phyloP scores from a whole-genome alignment of 352 stramenopile species.

The Globisporangium orthogonon region DNA sequence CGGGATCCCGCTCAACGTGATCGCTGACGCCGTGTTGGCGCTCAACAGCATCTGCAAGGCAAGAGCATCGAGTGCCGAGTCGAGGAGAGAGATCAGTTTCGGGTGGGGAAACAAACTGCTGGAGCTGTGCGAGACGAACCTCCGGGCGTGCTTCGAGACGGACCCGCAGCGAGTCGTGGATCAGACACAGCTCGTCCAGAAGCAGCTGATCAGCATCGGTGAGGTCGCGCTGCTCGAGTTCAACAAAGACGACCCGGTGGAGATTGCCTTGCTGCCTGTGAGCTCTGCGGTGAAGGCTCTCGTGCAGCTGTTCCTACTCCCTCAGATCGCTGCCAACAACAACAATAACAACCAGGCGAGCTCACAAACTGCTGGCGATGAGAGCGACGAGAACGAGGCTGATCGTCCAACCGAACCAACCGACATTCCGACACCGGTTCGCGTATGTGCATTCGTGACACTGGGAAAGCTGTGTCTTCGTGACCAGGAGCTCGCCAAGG shows the following conservation, averaged over 20 bases:
- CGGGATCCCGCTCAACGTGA: conserved; percentile 72
- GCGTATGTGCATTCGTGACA: conserved; percentile 92
- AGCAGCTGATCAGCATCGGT: conserved; percentile 74
- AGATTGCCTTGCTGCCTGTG: conserved; percentile 48
- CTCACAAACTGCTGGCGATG: conserved; percentile 12
- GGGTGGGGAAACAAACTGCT: conserved; percentile 62
- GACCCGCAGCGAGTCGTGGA: conserved; percentile 43
- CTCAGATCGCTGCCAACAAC: conserved; percentile 36
- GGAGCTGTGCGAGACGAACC: conserved; percentile 51
- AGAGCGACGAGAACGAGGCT: conserved; percentile 18
- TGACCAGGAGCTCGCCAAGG: conserved; percentile 91
- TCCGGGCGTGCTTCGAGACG: conserved; percentile 56
- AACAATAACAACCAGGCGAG: background rate
- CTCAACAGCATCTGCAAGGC: conserved; percentile 77
- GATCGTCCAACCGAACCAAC: conserved; percentile 13
- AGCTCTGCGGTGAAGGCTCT: conserved; percentile 41
- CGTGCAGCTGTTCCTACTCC: conserved; percentile 75
- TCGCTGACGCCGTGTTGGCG: conserved; percentile 62
- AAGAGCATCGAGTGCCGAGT: conserved; percentile 44
- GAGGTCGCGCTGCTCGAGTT: conserved; percentile 79
- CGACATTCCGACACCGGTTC: conserved; percentile 64
- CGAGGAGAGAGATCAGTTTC: conserved; percentile 53
- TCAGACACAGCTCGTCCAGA: conserved; percentile 57
- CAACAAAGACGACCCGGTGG: conserved; percentile 43
- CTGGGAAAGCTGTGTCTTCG: conserved; percentile 95